Evolutionary conservation across 495 filamentous ascomycete species (phyloP).

Genomic region (Penicillium bovifimosum): DNA sequence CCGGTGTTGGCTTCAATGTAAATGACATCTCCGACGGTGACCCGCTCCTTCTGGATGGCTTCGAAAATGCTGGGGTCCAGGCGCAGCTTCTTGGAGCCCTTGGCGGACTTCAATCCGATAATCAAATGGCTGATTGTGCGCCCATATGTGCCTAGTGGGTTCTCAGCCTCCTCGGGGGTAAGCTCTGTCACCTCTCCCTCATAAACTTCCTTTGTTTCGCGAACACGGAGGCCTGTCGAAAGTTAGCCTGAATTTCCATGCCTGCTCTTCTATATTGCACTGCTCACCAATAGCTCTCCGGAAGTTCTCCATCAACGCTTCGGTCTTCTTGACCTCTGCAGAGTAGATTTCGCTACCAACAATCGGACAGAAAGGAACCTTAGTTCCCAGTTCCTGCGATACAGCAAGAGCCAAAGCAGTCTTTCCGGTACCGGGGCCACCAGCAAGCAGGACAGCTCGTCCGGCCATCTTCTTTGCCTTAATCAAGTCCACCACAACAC

Average conservation of each 20-base stretch:
- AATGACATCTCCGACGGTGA: slow-evolving; percentile 93
- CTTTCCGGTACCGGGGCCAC: slow-evolving; percentile 92
- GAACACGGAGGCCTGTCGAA: slow-evolving; percentile 67
- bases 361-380: slow-evolving; percentile 96
- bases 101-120: slow-evolving; percentile 82
- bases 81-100: slow-evolving; percentile 93
- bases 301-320: slow-evolving; percentile 98
- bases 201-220: slow-evolving; percentile 97
- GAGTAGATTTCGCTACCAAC: slow-evolving; percentile 96
- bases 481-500: slow-evolving; percentile 91
- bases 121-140: slow-evolving; percentile 89
- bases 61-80: slow-evolving; percentile 98
- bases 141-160: slow-evolving; percentile 91
- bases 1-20: slow-evolving; percentile 99
- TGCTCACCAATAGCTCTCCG: slow-evolving; percentile 78
- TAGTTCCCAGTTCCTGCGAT: slow-evolving; percentile 90
- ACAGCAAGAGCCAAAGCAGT: slow-evolving; percentile 92
- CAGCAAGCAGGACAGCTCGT: slow-evolving; percentile 85
- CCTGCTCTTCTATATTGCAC: background rate
- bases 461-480: slow-evolving; percentile 95
- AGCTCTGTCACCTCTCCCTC: slow-evolving; percentile 95
- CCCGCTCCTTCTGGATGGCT: slow-evolving; percentile 95
- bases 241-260: slow-evolving; percentile 13
- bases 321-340: slow-evolving; percentile 97
- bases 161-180: slow-evolving; percentile 95